phyloP scores from a whole-genome alignment of 768 basidiomycete species.

The Leucocoprinus birnbaumii region DNA sequence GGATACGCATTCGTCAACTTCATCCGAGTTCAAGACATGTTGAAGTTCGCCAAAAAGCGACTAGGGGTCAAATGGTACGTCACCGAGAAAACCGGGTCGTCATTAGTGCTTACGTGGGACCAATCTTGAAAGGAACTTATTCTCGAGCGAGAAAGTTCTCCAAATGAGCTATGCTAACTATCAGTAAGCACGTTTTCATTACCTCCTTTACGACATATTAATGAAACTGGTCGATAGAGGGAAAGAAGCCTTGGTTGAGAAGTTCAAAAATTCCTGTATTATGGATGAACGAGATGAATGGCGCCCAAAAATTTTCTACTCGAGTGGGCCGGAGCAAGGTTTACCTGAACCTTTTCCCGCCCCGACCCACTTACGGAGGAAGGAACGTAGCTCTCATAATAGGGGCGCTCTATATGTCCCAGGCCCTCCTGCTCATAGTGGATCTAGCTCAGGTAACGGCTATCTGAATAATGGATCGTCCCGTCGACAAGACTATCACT shows the following conservation, averaged over 20 bases:
- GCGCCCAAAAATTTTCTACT: slow-evolving; percentile 84
- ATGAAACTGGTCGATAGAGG: slow-evolving; percentile 44
- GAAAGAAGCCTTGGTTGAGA: slow-evolving; percentile 86
- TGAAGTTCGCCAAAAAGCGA: slow-evolving; percentile 69
- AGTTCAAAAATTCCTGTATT: slow-evolving; percentile 88
- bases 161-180: slow-evolving; percentile 94
- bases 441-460: slow-evolving; percentile 15
- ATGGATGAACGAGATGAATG: slow-evolving; percentile 85
- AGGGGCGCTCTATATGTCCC: slow-evolving; percentile 70
- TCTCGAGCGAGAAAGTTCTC: slow-evolving; percentile 85
- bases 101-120: background rate
- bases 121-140: slow-evolving; percentile 70
- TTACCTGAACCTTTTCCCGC: slow-evolving; percentile 78
- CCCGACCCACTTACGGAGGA: slow-evolving; percentile 77
- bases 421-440: slow-evolving; percentile 16
- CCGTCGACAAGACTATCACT: slow-evolving; percentile 17
- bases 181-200: slow-evolving; percentile 51
- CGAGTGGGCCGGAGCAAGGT: slow-evolving; percentile 70
- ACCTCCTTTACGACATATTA: background rate
- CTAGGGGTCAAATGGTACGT: slow-evolving; percentile 81
- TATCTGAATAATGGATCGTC: slow-evolving; percentile 6
- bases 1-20: slow-evolving; percentile 92
- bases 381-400: slow-evolving; percentile 80
- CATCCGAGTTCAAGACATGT: slow-evolving; percentile 71
- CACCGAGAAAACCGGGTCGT: background rate